Evolutionary conservation across 2,329 filamentous ascomycete genomes (phyloP).

Genomic region (Claviceps sp.): DNA sequence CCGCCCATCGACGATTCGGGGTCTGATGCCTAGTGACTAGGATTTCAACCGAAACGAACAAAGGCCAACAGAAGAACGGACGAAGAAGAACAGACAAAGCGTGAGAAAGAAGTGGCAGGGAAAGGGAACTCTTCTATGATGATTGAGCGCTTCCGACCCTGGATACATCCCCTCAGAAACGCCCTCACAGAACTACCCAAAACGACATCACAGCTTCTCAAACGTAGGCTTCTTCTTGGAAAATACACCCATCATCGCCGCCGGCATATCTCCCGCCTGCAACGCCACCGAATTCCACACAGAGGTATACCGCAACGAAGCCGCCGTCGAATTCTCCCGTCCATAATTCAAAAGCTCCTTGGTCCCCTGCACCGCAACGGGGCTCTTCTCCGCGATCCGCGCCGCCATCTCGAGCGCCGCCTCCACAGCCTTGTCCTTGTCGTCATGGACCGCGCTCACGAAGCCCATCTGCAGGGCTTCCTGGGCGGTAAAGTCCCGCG

Average conservation of each 20-base stretch:
- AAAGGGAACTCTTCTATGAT: background rate
- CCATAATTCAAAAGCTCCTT: slow-evolving; percentile 79
- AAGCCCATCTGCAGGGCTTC: slow-evolving; percentile 61
- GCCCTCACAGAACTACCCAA: background rate
- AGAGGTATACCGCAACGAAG: slow-evolving; percentile 70
- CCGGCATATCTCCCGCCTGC: slow-evolving; percentile 65
- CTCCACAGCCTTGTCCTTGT: slow-evolving; percentile 48
- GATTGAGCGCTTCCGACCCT: background rate
- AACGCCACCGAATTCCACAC: slow-evolving; percentile 79
- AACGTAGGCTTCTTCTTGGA: slow-evolving; percentile 70
- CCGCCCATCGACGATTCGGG: slow-evolving; percentile 38
- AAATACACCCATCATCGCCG: slow-evolving; percentile 62
- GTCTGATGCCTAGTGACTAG: slow-evolving; percentile 25
- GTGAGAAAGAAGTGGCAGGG: background rate
- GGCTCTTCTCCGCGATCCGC: slow-evolving; percentile 66
- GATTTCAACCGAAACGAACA: background rate
- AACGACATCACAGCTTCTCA: slow-evolving; percentile 55
- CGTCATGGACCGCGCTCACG: slow-evolving; percentile 50
- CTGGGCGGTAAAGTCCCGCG: slow-evolving; percentile 52
- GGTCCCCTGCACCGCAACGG: slow-evolving; percentile 74
- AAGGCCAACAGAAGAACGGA: background rate
- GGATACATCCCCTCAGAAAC: background rate
- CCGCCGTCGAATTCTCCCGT: slow-evolving; percentile 61
- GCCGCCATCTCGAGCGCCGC: slow-evolving; percentile 50
- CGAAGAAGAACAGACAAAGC: background rate